Percentiles rank a stretch among this genome's conserved stretches.
phyloP scores from a whole-genome alignment of 1,284 basidiomycete species.

The Leccinum subrobustum region DNA sequence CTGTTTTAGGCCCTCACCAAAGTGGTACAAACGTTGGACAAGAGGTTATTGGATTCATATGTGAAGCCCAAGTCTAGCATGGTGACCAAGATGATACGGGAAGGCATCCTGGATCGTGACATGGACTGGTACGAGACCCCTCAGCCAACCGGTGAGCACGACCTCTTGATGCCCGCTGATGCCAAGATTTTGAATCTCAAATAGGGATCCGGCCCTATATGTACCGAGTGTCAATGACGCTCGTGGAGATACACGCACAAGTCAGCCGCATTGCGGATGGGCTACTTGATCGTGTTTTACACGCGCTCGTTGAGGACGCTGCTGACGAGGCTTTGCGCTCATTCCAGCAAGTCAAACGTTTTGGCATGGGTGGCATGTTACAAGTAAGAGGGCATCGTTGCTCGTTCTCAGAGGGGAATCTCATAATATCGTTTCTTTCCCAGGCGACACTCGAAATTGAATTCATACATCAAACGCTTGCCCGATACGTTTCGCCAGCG shows the following conservation, averaged over 20 bases:
- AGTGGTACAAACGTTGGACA: conserved; percentile 82
- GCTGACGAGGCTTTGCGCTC: conserved; percentile 79
- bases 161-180: neutral
- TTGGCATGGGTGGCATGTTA: conserved; percentile 99
- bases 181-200: neutral
- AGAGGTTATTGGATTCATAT: conserved; percentile 85
- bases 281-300: conserved; percentile 81
- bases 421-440: neutral
- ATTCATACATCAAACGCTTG: conserved; percentile 95
- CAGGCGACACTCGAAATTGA: conserved; percentile 98
- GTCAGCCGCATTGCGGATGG: conserved; percentile 77
- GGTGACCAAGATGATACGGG: conserved; percentile 69
- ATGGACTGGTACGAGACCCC: conserved; percentile 93
- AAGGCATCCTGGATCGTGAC: conserved; percentile 74
- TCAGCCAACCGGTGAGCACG: conserved; percentile 75
- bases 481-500: conserved; percentile 79
- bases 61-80: conserved; percentile 72
- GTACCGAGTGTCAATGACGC: conserved; percentile 83
- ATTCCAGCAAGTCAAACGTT: conserved; percentile 84
- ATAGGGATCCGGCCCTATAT: conserved; percentile 94
- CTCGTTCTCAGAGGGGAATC: neutral
- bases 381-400: conserved; percentile 55
- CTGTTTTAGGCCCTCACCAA: conserved; percentile 64
- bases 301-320: conserved; percentile 80
- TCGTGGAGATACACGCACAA: conserved; percentile 93